A percentile compares a stretch with the other conserved stretches of the same genome.
Evolutionary conservation across 352 stramenopile species (phyloP).

Genomic region (Pythium chondricola): DNA sequence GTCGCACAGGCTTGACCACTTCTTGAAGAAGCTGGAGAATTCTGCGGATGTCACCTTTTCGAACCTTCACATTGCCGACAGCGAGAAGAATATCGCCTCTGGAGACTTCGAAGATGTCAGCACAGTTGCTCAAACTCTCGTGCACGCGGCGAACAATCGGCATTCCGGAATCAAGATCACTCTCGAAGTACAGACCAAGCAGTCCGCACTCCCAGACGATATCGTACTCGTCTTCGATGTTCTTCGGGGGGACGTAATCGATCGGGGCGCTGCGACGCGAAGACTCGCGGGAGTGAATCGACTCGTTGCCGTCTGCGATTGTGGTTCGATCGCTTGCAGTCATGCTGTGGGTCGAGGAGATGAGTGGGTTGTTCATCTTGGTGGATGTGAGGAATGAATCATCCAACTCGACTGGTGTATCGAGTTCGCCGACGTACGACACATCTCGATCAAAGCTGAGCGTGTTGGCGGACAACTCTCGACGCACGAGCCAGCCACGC

Average conservation of each 20-base stretch:
- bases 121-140: slow-evolving; percentile 82
- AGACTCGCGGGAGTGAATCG: slow-evolving; percentile 41
- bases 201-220: slow-evolving; percentile 86
- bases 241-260: slow-evolving; percentile 54
- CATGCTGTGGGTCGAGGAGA: slow-evolving; percentile 16
- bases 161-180: slow-evolving; percentile 71
- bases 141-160: slow-evolving; percentile 83
- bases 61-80: slow-evolving; percentile 69
- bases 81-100: slow-evolving; percentile 72
- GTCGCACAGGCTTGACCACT: slow-evolving; percentile 73
- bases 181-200: slow-evolving; percentile 82
- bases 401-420: slow-evolving; percentile 36
- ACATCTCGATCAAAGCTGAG: slow-evolving; percentile 74
- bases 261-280: slow-evolving; percentile 45
- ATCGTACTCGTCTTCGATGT: slow-evolving; percentile 77
- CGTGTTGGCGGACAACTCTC: slow-evolving; percentile 71
- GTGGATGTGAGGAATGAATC: slow-evolving; percentile 30
- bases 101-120: slow-evolving; percentile 80
- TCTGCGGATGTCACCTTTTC: slow-evolving; percentile 74
- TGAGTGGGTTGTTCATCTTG: slow-evolving; percentile 7
- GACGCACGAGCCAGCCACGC: slow-evolving; percentile 73
- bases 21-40: slow-evolving; percentile 74
- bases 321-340: slow-evolving; percentile 52
- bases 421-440: slow-evolving; percentile 65
- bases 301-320: slow-evolving; percentile 42